Conservation (phyloP, 176 grass and related monocot species). For the Chrysopogon serrulatus region DNA sequence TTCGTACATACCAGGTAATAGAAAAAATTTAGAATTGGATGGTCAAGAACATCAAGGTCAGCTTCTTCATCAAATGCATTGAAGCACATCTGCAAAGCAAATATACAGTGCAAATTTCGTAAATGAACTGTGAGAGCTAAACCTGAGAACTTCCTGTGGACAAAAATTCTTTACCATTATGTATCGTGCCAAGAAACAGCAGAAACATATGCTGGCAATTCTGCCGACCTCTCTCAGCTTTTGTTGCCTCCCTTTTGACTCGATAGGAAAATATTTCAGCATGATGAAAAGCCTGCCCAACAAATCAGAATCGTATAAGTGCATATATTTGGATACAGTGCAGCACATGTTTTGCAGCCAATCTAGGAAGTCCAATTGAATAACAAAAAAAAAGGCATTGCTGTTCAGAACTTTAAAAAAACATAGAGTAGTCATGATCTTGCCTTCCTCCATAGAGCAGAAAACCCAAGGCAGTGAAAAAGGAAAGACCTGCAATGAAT, state of each 20-base stretch:
- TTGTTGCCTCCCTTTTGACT: constrained; percentile 76
- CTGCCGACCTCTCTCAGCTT: constrained; percentile 85
- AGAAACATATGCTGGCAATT: constrained; percentile 78
- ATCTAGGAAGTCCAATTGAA: neutral
- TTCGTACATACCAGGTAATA: constrained; percentile 61
- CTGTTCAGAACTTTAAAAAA: constrained; percentile 4
- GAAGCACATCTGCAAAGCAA: constrained; percentile 68
- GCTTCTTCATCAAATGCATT: constrained; percentile 64
- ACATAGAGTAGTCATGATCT: neutral
- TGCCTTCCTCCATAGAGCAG: constrained; percentile 76
- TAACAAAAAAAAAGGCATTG: neutral
- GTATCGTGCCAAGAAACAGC: constrained; percentile 67
- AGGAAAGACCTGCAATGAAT: constrained; percentile 66
- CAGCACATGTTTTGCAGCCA: neutral
- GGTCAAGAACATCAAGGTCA: constrained; percentile 72
- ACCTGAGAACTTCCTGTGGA: neutral
- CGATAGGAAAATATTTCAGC: constrained; percentile 72
- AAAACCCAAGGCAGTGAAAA: constrained; percentile 76
- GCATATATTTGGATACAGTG: neutral
- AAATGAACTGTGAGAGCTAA: neutral
- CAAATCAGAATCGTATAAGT: neutral
- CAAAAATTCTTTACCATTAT: constrained; percentile 60
- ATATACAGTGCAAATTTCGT: neutral
- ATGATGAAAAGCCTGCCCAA: constrained; percentile 78
- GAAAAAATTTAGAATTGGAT: constrained; percentile 75